A percentile compares a stretch with the other conserved stretches of the same genome.
phyloP scores from a whole-genome alignment of 768 basidiomycete species.

The Boletus subparvulus region DNA sequence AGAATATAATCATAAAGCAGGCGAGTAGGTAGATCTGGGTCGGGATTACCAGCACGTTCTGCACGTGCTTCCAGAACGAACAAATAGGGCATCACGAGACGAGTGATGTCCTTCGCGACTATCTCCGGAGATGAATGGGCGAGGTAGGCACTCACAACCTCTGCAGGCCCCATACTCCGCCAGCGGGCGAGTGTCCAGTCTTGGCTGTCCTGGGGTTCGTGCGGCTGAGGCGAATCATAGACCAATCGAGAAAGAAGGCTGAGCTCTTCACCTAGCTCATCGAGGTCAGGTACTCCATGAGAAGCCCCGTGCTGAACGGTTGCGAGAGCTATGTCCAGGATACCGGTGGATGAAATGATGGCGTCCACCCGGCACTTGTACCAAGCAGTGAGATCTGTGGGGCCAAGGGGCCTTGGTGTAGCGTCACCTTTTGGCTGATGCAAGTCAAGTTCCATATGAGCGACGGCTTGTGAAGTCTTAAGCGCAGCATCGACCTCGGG shows the following conservation, averaged over 20 bases:
- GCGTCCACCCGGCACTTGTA: constrained; percentile 64
- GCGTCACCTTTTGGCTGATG: constrained; percentile 10
- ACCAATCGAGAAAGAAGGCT: constrained; percentile 82
- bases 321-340: constrained; percentile 76
- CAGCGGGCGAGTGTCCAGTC: constrained; percentile 80
- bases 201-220: constrained; percentile 41
- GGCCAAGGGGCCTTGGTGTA: constrained; percentile 9
- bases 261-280: constrained; percentile 88
- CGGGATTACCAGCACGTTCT: constrained; percentile 75
- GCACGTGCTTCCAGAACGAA: constrained; percentile 87
- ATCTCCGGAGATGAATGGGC: constrained; percentile 64
- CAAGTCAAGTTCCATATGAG: constrained; percentile 10
- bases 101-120: constrained; percentile 65
- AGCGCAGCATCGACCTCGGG: constrained; percentile 44
- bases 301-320: constrained; percentile 86
- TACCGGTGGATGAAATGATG: constrained; percentile 65
- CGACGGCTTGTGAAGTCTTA: constrained; percentile 22
- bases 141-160: constrained; percentile 75
- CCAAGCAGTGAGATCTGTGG: constrained; percentile 61
- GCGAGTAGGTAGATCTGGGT: constrained; percentile 61
- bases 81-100: constrained; percentile 88
- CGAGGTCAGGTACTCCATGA: constrained; percentile 71
- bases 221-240: constrained; percentile 67
- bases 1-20: constrained; percentile 74
- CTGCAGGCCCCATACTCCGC: constrained; percentile 61